phyloP scores from a whole-genome alignment of 73 alveolate species.

The Paramecium caudatum region DNA sequence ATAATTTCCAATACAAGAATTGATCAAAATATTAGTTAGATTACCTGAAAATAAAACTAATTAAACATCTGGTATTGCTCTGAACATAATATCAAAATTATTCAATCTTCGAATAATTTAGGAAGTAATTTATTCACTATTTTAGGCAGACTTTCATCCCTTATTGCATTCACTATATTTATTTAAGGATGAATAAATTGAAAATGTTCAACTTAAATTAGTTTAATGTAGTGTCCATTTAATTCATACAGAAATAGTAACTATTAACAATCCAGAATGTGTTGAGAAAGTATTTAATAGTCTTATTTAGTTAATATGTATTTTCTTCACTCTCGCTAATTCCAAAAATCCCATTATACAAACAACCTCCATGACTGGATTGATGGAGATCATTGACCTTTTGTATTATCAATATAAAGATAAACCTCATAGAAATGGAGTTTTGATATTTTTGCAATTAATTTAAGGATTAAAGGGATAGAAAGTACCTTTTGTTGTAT shows the following conservation, averaged over 20 bases:
- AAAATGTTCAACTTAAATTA: constrained; percentile 6
- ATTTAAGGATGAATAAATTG: constrained; percentile 38
- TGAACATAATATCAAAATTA: constrained; percentile 42
- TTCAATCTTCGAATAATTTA: not conserved
- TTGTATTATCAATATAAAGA: not conserved
- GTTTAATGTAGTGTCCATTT: constrained; percentile 47
- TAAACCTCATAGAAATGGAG: constrained; percentile 57
- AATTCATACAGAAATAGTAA: constrained; percentile 13
- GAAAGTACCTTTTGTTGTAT: constrained; percentile 3
- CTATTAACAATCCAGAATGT: constrained; percentile 61
- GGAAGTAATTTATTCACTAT: constrained; percentile 13
- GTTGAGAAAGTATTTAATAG: not conserved
- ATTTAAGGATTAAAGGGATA: constrained; percentile 30
- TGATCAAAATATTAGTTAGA: constrained; percentile 52
- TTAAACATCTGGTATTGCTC: constrained; percentile 39
- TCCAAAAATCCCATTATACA: constrained; percentile 60
- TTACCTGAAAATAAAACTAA: constrained; percentile 59
- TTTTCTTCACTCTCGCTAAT: not conserved
- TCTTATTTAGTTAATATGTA: not conserved
- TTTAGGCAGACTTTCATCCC: constrained; percentile 63
- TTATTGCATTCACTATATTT: constrained; percentile 55
- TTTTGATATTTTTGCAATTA: constrained; percentile 47
- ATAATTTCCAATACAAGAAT: constrained; percentile 37
- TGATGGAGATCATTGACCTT: not conserved
- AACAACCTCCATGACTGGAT: constrained; percentile 55